Evolutionary conservation across 1,284 basidiomycete species (phyloP).

Genomic region (Baeospora myosura): DNA sequence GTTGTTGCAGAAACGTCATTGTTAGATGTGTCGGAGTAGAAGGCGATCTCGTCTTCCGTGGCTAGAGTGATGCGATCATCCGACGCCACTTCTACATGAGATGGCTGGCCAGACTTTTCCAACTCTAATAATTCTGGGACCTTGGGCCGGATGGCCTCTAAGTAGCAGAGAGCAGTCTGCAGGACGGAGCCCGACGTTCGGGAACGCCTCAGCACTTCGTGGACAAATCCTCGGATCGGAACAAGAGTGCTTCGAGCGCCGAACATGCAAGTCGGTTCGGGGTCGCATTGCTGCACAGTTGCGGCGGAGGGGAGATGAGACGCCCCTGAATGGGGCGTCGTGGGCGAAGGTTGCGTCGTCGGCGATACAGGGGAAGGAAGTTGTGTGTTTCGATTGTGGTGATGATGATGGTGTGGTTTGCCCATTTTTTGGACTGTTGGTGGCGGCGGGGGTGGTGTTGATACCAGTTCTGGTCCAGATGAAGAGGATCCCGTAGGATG

Average conservation of each 20-base stretch:
- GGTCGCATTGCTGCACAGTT: too few species aligned
- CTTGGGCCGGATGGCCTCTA: constrained; percentile 64
- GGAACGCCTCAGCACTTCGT: constrained; percentile 70
- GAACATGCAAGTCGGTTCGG: not conserved
- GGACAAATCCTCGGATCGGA: constrained; percentile 65
- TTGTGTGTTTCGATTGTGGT: constrained; percentile 30
- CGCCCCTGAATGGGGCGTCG: constrained; percentile 9
- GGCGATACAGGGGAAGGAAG: constrained; percentile 42
- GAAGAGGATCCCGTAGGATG: constrained; percentile 21
- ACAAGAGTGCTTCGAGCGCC: constrained; percentile 9
- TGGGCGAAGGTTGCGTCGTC: constrained; percentile 27
- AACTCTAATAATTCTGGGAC: constrained; percentile 50
- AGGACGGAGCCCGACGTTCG: constrained; percentile 68
- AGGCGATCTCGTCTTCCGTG: constrained; percentile 33
- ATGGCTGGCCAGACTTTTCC: constrained; percentile 37
- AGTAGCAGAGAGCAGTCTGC: constrained; percentile 72
- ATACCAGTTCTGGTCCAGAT: constrained; percentile 13
- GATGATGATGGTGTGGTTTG: constrained; percentile 16
- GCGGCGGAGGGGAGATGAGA: constrained; percentile 9
- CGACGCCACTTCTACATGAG: constrained; percentile 32
- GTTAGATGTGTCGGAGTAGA: constrained; percentile 4
- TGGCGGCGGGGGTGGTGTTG: constrained; percentile 15
- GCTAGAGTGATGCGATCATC: constrained; percentile 39
- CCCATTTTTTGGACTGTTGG: constrained; percentile 14
- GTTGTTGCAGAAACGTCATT: constrained; percentile 4